Conservation (phyloP, 1,284 basidiomycete species). For the Cutaneotrichosporon sp. region DNA sequence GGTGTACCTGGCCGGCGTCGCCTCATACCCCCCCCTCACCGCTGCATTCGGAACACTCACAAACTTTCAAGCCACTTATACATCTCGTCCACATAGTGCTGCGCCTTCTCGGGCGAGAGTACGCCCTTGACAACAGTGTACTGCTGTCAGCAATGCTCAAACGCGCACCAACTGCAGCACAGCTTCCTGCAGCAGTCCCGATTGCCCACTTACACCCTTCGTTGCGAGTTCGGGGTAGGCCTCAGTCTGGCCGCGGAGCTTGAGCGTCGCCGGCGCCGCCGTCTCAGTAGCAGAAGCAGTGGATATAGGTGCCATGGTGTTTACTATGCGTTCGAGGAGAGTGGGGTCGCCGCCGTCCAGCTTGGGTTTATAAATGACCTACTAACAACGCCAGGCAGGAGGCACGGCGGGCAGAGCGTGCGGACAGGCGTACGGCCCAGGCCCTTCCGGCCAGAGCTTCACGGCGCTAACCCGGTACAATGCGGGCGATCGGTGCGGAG, state of each 20-base stretch:
- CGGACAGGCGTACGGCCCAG: too few relatives aligned
- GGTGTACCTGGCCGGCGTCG: too few relatives aligned
- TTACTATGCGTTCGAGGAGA: too few relatives aligned
- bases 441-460: too few relatives aligned
- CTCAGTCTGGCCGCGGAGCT: conserved; percentile 19
- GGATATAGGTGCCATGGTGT: conserved; percentile 4
- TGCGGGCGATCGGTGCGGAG: too few relatives aligned
- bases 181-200: not conserved
- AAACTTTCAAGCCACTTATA: conserved; percentile 45
- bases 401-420: too few relatives aligned
- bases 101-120: conserved; percentile 32
- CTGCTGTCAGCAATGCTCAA: conserved; percentile 17
- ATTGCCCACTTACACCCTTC: conserved; percentile 23
- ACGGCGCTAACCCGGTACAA: too few relatives aligned
- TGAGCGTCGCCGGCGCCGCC: conserved; percentile 14
- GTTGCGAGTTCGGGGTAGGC: conserved; percentile 26
- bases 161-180: too few relatives aligned
- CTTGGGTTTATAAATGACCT: too few relatives aligned
- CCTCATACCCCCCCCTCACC: not conserved
- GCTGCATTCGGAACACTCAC: not conserved
- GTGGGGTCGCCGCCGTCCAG: too few relatives aligned
- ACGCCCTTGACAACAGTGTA: conserved; percentile 44
- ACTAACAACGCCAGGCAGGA: too few relatives aligned
- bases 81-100: conserved; percentile 37
- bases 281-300: conserved; percentile 1